Evolutionary conservation across 176 grass and related monocot genomes (phyloP).

Genomic region (Zoysia pacifica): DNA sequence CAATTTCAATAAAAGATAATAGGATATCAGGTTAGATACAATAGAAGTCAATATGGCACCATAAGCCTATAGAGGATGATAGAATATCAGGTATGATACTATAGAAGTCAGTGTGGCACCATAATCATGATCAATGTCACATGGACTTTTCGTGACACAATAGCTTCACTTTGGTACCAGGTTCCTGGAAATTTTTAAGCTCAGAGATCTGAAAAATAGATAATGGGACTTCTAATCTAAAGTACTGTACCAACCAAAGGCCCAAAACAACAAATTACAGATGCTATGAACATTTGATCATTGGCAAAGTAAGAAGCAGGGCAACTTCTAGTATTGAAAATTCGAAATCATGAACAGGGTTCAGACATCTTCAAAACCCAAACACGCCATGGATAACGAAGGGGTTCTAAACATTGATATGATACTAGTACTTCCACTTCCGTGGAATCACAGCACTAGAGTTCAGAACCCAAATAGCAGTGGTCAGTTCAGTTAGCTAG

Average conservation of each 20-base stretch:
- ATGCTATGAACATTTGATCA: background rate
- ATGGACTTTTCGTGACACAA: background rate
- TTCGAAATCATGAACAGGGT: background rate
- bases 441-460: slow-evolving; percentile 7
- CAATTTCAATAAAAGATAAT: slow-evolving; percentile 17
- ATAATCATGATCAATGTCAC: background rate
- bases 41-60: background rate
- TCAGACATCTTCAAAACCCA: background rate
- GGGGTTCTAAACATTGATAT: background rate
- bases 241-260: background rate
- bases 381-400: background rate
- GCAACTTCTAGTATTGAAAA: background rate
- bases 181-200: background rate
- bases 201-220: slow-evolving; percentile 1
- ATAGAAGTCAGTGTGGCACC: background rate
- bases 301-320: background rate
- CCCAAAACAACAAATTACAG: background rate
- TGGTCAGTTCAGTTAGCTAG: background rate
- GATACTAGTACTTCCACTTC: slow-evolving; percentile 2
- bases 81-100: background rate
- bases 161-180: background rate
- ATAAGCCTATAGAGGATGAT: slow-evolving; percentile 11
- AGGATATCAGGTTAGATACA: background rate
- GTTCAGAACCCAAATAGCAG: slow-evolving; percentile 15
- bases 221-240: background rate